phyloP scores from a whole-genome alignment of 805 yeast species.

The Jamesozyma piceae region DNA sequence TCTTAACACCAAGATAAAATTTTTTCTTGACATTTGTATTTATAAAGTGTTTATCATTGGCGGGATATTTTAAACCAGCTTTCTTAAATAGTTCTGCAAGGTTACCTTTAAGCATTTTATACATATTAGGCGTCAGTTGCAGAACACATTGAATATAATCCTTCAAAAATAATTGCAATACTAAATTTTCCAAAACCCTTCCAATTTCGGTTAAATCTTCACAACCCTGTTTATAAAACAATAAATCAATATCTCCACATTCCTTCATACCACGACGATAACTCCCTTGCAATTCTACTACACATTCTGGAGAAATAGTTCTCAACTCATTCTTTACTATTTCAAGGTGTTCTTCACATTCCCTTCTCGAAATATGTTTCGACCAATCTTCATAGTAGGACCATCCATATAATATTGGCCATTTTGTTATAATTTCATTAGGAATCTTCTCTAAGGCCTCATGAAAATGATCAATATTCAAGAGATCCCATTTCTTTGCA shows the following conservation, averaged over 20 bases:
- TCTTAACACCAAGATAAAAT: slow-evolving; percentile 17
- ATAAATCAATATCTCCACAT: slow-evolving; percentile 29
- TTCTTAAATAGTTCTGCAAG: slow-evolving; percentile 9
- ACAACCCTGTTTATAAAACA: slow-evolving; percentile 21
- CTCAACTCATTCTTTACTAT: slow-evolving; percentile 12
- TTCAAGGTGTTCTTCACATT: slow-evolving; percentile 17
- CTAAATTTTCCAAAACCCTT: slow-evolving; percentile 14
- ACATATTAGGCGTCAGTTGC: slow-evolving; percentile 13
- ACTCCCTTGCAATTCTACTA: slow-evolving; percentile 26
- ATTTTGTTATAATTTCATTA: slow-evolving; percentile 13
- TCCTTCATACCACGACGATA: slow-evolving; percentile 18
- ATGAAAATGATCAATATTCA: slow-evolving; percentile 14
- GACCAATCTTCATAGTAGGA: slow-evolving; percentile 28
- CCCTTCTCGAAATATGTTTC: slow-evolving; percentile 17
- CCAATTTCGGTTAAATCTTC: slow-evolving; percentile 18
- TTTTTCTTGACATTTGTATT: slow-evolving; percentile 10
- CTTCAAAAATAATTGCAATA: slow-evolving; percentile 10
- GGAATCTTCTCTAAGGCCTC: slow-evolving; percentile 15
- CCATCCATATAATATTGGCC: slow-evolving; percentile 28
- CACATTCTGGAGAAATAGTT: slow-evolving; percentile 12
- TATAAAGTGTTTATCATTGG: not conserved
- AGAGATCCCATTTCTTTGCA: slow-evolving; percentile 20
- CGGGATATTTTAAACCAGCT: slow-evolving; percentile 6
- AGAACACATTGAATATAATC: slow-evolving; percentile 23
- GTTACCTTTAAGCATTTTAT: slow-evolving; percentile 5